A percentile compares a stretch with the other conserved stretches of the same genome.
phyloP scores from a whole-genome alignment of 1,139 yeast genomes.

The Suhomyces taliae region DNA sequence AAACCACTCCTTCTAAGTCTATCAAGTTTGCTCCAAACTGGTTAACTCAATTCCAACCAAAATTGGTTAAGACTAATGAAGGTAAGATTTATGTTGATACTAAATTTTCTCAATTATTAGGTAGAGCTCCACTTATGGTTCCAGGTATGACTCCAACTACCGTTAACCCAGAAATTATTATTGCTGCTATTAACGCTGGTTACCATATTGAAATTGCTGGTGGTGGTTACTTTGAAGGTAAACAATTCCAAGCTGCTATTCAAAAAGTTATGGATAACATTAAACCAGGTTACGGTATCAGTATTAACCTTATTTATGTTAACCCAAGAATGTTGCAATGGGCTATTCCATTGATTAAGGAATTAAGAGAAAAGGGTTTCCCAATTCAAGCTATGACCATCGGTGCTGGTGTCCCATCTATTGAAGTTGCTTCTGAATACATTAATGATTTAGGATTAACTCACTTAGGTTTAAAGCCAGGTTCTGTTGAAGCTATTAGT shows the following conservation, averaged over 20 bases:
- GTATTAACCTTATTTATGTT: slow-evolving; percentile 90
- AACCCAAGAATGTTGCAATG: slow-evolving; percentile 97
- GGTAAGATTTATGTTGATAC: slow-evolving; percentile 89
- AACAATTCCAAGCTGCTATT: slow-evolving; percentile 71
- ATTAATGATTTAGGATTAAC: slow-evolving; percentile 89
- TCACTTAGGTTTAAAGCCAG: slow-evolving; percentile 96
- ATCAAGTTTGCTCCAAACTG: slow-evolving; percentile 88
- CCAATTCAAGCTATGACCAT: slow-evolving; percentile 95
- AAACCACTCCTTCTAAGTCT: slow-evolving; percentile 53
- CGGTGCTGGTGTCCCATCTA: slow-evolving; percentile 99
- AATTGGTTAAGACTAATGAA: slow-evolving; percentile 65
- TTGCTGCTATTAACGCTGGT: slow-evolving; percentile 93
- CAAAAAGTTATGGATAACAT: slow-evolving; percentile 64
- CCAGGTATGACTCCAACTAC: slow-evolving; percentile 99
- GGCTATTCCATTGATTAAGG: slow-evolving; percentile 95
- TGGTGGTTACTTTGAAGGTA: slow-evolving; percentile 90
- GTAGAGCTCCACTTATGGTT: slow-evolving; percentile 95
- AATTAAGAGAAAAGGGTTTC: slow-evolving; percentile 85
- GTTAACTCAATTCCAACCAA: slow-evolving; percentile 87
- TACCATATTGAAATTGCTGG: slow-evolving; percentile 98
- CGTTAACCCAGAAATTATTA: slow-evolving; percentile 88
- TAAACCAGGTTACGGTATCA: slow-evolving; percentile 85
- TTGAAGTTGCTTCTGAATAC: slow-evolving; percentile 96
- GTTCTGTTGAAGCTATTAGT: slow-evolving; percentile 89
- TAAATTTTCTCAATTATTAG: slow-evolving; percentile 86